These are phyloP conservation scores for Ambrosia hybrid DNA, from an alignment of 140 eudicot species.

Conservation along the genomic window DNA sequence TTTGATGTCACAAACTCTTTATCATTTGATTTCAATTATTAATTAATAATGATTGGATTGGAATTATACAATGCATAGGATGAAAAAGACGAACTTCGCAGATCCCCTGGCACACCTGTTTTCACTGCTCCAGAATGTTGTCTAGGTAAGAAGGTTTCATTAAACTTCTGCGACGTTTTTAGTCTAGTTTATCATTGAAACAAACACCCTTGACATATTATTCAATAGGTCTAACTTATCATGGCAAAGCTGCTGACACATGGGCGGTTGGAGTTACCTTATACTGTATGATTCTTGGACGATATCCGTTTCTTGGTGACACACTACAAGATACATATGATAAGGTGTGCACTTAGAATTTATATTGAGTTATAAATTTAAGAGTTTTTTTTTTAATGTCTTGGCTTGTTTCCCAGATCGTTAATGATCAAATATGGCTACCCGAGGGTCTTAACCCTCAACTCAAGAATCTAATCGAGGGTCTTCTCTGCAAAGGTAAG, in stretches of 20 bases:
- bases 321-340: slow-evolving; percentile 91
- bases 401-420: slow-evolving; percentile 55
- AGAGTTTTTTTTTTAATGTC: neutral
- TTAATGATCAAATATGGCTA: slow-evolving; percentile 53
- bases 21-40: neutral
- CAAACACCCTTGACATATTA: neutral
- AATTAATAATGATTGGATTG: neutral
- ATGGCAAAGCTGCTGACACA: slow-evolving; percentile 25
- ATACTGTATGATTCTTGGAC: slow-evolving; percentile 72
- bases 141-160: slow-evolving; percentile 45
- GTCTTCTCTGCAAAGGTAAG: slow-evolving; percentile 92
- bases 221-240: slow-evolving; percentile 65
- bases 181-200: neutral
- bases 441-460: slow-evolving; percentile 60
- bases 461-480: slow-evolving; percentile 68
- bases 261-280: slow-evolving; percentile 96
- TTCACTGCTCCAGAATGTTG: slow-evolving; percentile 61
- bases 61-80: slow-evolving; percentile 35
- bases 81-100: slow-evolving; percentile 83
- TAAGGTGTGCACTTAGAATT: slow-evolving; percentile 46
- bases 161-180: neutral
- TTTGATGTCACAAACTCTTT: neutral
- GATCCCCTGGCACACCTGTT: slow-evolving; percentile 92
- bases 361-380: neutral
- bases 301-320: slow-evolving; percentile 84